phyloP scores from a whole-genome alignment of 495 filamentous ascomycete genomes.

The Hypoxylon lienhwacheense region DNA sequence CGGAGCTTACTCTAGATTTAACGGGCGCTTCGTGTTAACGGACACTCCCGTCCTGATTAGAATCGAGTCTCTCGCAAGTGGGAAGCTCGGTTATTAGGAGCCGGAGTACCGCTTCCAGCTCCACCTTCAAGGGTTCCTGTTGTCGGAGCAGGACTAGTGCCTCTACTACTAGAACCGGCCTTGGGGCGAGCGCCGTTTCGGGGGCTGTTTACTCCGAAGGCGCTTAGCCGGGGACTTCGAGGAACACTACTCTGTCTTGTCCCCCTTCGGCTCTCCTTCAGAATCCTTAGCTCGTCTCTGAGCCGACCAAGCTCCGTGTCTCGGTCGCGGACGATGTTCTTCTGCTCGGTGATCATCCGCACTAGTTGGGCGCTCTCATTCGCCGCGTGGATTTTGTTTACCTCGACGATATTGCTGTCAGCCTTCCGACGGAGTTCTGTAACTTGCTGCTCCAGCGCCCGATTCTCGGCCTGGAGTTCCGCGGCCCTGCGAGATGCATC shows the following conservation, averaged over 20 bases:
- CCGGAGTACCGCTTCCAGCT: constrained; percentile 11
- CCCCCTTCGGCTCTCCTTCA: constrained; percentile 55
- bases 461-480: constrained; percentile 54
- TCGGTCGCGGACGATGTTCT: constrained; percentile 57
- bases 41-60: background rate
- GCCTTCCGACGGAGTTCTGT: constrained; percentile 54
- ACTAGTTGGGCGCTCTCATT: constrained; percentile 35
- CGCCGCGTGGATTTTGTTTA: constrained; percentile 56
- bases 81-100: constrained; percentile 35
- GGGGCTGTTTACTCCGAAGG: constrained; percentile 47
- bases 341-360: constrained; percentile 53
- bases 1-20: too few species aligned
- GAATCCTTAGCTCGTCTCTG: constrained; percentile 40
- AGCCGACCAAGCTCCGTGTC: constrained; percentile 58
- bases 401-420: constrained; percentile 50
- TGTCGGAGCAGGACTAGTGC: constrained; percentile 48
- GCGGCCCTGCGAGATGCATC: constrained; percentile 58
- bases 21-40: too few species aligned
- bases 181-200: constrained; percentile 34
- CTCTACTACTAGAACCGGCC: constrained; percentile 46
- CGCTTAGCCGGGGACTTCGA: constrained; percentile 47
- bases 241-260: constrained; percentile 53
- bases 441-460: constrained; percentile 51
- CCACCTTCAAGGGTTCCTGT: constrained; percentile 27
- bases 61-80: constrained; percentile 43